Evolutionary conservation across 2,329 filamentous ascomycete species (phyloP), one percentile per base, ranked within the genome.

Genomic region (Cytospora paraplurivora): DNA sequence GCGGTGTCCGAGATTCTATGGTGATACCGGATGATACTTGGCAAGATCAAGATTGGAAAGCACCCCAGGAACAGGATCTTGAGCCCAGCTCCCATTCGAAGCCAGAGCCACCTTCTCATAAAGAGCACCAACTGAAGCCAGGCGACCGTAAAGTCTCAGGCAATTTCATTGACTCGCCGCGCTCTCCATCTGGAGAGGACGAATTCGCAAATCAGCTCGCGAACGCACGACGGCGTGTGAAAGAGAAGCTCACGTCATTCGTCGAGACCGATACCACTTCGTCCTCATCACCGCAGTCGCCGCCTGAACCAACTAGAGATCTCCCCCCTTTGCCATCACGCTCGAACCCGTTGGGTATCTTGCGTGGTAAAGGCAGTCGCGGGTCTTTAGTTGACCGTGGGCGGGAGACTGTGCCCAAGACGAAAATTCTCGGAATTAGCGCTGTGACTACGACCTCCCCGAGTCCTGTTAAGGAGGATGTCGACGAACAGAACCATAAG

Each of bases 161-260:
- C 34, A 63, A 38, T 32, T 53, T 56, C 41, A 17, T 63, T 11
- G 61, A 59, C 6, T 61, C 62, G 12, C 56, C 62, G 5, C 57
- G 41, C 19, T 66, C 64, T 19, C 56, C 61, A 52, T 78, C 80
- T 34, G 86, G 88, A 59, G 81, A 83, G 5, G 86, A 91, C 59
- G 90, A 91, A 34, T 93, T 93, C 71, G 87, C 88, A 19, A 86
- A 82, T 59, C 88, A 92, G 70, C 81, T 93, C 47, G 90, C 89
- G 2, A 84, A 88, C 67, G 85, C 90, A 17, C 86, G 89, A 61
- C 85, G 85, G 35, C 84, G 88, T 1, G 88, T 93, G 8, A 87
- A 91, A 58, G 89, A 93, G 73, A 88, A 86, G 68, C 77, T 93
- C 52, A 90, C 86, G 8, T 88, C 85, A 0, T 89, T 88, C 67